Conservation (phyloP, 1,284 basidiomycete genomes). For the Salmacisia buchloeana region DNA sequence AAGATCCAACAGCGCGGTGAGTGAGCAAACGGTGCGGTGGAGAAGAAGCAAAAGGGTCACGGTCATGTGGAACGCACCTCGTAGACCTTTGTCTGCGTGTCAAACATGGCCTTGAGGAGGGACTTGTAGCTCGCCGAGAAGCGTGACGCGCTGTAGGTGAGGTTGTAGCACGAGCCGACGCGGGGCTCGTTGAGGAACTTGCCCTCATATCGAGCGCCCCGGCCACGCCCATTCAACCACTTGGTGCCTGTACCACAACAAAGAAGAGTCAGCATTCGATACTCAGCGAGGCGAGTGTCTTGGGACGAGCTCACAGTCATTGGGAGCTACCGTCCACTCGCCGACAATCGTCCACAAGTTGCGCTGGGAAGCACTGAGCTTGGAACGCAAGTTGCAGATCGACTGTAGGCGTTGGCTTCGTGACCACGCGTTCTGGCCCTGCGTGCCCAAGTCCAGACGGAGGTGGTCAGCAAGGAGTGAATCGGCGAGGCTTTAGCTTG, state of each 20-base stretch:
- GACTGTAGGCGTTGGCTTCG: slow-evolving; percentile 32
- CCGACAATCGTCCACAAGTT: slow-evolving; percentile 43
- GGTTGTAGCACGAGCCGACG: slow-evolving; percentile 67
- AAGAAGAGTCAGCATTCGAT: neutral
- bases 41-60: too few relatives aligned
- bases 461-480: too few relatives aligned
- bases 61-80: too few relatives aligned
- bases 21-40: too few relatives aligned
- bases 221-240: slow-evolving; percentile 62
- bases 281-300: too few relatives aligned
- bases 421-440: slow-evolving; percentile 19
- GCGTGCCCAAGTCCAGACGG: too few relatives aligned
- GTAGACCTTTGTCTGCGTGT: slow-evolving; percentile 61
- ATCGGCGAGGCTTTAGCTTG: too few relatives aligned
- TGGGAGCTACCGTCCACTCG: slow-evolving; percentile 58
- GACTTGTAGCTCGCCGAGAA: slow-evolving; percentile 77
- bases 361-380: slow-evolving; percentile 27
- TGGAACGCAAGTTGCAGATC: slow-evolving; percentile 35
- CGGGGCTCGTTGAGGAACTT: slow-evolving; percentile 52
- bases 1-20: too few relatives aligned
- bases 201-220: slow-evolving; percentile 76
- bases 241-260: slow-evolving; percentile 55
- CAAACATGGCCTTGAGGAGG: slow-evolving; percentile 75
- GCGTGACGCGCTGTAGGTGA: slow-evolving; percentile 65
- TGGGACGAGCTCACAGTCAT: slow-evolving; percentile 63